Evolutionary conservation across 306 rosid species (phyloP).

Genomic region (Dalbergia cochinchinensis): DNA sequence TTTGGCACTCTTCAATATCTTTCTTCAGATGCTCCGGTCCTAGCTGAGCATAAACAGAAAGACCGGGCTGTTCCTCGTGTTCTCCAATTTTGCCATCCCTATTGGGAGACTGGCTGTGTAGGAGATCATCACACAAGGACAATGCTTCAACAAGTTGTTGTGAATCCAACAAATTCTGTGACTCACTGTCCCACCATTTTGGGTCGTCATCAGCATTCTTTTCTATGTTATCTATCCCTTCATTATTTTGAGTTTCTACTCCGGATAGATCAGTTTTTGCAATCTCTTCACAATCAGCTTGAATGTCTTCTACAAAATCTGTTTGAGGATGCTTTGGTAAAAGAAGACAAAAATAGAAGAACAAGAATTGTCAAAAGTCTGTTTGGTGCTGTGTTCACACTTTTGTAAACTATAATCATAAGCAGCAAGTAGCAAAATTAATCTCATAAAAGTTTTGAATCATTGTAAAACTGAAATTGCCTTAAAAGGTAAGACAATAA

Average conservation of each 20-base stretch:
- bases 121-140: slow-evolving; percentile 70
- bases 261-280: slow-evolving; percentile 34
- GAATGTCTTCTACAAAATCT: slow-evolving; percentile 46
- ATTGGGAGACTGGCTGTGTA: slow-evolving; percentile 74
- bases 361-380: slow-evolving; percentile 41
- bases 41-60: slow-evolving; percentile 67
- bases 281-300: slow-evolving; percentile 49
- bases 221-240: slow-evolving; percentile 44
- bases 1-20: slow-evolving; percentile 82
- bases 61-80: slow-evolving; percentile 49
- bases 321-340: slow-evolving; percentile 41
- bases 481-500: slow-evolving; percentile 8
- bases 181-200: slow-evolving; percentile 89
- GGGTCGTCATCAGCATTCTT: slow-evolving; percentile 54
- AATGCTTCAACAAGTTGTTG: slow-evolving; percentile 82
- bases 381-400: neutral
- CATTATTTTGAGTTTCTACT: slow-evolving; percentile 43
- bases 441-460: neutral
- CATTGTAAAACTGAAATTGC: slow-evolving; percentile 6
- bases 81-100: slow-evolving; percentile 52
- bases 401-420: neutral
- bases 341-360: slow-evolving; percentile 29
- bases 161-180: slow-evolving; percentile 72
- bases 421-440: neutral
- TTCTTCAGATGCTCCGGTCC: slow-evolving; percentile 77